Conservation (phyloP, 768 basidiomycete genomes). For the Daedaleopsis sinensis region DNA sequence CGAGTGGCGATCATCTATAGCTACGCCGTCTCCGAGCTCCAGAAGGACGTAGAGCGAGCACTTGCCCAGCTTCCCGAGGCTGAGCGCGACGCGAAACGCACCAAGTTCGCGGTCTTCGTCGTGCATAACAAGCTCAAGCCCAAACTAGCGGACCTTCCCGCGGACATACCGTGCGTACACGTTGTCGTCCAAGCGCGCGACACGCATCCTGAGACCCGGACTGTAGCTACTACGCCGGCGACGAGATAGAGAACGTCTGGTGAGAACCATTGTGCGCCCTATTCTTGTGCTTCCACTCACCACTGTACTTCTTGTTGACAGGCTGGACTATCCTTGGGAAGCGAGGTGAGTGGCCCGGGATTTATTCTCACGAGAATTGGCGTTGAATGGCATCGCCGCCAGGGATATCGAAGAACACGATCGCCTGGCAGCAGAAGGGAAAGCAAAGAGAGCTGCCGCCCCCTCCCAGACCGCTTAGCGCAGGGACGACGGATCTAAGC, state of each 20-base stretch:
- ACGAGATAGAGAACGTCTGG: slow-evolving; percentile 75
- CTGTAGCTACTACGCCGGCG: slow-evolving; percentile 75
- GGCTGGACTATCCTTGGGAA: slow-evolving; percentile 90
- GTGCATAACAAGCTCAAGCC: slow-evolving; percentile 92
- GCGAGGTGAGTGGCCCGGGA: slow-evolving; percentile 51
- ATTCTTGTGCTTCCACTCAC: slow-evolving; percentile 14
- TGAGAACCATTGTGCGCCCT: slow-evolving; percentile 37
- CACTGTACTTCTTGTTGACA: slow-evolving; percentile 31
- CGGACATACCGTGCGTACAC: slow-evolving; percentile 58
- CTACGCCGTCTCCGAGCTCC: slow-evolving; percentile 88
- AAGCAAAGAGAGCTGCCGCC: not conserved
- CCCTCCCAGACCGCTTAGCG: not conserved
- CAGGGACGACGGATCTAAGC: not conserved
- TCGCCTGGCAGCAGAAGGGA: slow-evolving; percentile 44
- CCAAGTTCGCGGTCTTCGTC: slow-evolving; percentile 91
- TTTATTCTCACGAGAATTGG: slow-evolving; percentile 4
- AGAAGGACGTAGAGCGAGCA: slow-evolving; percentile 83
- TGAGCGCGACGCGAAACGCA: slow-evolving; percentile 68
- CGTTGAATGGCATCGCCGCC: slow-evolving; percentile 14
- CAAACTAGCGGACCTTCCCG: slow-evolving; percentile 78
- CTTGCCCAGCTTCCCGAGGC: slow-evolving; percentile 65
- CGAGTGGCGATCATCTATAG: slow-evolving; percentile 40
- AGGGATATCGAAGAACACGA: slow-evolving; percentile 84
- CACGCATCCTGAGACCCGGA: slow-evolving; percentile 22
- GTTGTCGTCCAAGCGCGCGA: slow-evolving; percentile 12